phyloP scores from a whole-genome alignment of 805 yeast genomes.

The Pichia pseudocactophila region DNA sequence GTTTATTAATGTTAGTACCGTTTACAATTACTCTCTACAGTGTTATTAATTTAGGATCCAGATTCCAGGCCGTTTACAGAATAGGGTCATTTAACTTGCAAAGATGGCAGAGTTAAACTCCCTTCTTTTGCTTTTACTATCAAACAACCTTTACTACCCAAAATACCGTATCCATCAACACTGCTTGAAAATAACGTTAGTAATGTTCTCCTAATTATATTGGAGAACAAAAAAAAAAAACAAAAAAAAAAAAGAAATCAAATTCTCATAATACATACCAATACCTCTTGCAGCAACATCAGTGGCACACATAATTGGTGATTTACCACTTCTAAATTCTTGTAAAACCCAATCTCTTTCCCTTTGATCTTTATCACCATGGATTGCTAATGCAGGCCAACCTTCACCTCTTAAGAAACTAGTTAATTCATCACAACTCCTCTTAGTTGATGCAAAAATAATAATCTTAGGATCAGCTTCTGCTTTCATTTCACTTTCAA shows the following conservation, averaged over 20 bases:
- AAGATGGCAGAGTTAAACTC: too few relatives aligned
- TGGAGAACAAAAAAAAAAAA: conserved; percentile 7
- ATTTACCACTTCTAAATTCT: conserved; percentile 86
- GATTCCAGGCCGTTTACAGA: too few relatives aligned
- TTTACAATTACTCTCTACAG: background rate
- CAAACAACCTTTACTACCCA: too few relatives aligned
- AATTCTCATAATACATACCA: conserved; percentile 65
- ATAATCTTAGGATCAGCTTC: conserved; percentile 69
- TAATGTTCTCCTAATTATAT: background rate
- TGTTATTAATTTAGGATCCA: too few relatives aligned
- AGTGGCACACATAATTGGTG: conserved; percentile 97
- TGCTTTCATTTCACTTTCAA: conserved; percentile 63
- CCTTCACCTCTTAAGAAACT: conserved; percentile 89
- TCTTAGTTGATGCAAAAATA: conserved; percentile 92
- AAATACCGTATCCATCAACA: conserved; percentile 1
- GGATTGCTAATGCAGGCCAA: conserved; percentile 98
- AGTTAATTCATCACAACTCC: conserved; percentile 95
- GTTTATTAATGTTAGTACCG: conserved; percentile 11
- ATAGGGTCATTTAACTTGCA: too few relatives aligned
- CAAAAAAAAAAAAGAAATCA: conserved; percentile 15
- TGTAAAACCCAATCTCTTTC: conserved; percentile 98
- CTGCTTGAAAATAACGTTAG: background rate
- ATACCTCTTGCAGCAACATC: conserved; percentile 99
- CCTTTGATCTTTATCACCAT: conserved; percentile 95
- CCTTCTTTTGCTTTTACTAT: too few relatives aligned